Conservation (phyloP, 371 early-diverging fungal species). For the Blastocladiella emersonii region DNA sequence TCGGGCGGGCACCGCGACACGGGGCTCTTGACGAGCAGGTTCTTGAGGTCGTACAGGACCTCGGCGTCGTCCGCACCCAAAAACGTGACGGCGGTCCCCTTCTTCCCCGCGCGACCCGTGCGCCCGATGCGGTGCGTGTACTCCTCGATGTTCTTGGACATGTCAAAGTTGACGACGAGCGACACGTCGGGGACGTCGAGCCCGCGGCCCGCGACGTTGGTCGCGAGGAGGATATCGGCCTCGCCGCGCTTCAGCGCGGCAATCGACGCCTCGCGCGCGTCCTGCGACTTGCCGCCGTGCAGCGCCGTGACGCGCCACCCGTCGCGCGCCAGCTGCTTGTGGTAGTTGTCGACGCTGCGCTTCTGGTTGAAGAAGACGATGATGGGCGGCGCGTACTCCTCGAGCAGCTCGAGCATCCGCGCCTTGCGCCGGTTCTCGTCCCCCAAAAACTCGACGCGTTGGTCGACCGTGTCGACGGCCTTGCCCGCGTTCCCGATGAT, state of each 20-base stretch:
- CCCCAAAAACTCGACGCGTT: constrained; percentile 80
- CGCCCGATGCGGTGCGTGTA: constrained; percentile 83
- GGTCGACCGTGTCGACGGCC: constrained; percentile 87
- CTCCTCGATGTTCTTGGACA: constrained; percentile 89
- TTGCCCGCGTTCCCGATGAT: constrained; percentile 96
- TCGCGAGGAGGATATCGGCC: constrained; percentile 78
- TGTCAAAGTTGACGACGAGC: constrained; percentile 93
- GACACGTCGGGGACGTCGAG: constrained; percentile 96
- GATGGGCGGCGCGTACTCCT: constrained; percentile 62
- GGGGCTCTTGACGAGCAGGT: constrained; percentile 69
- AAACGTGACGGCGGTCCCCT: constrained; percentile 91
- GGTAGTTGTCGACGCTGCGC: constrained; percentile 62
- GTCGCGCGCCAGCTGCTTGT: constrained; percentile 49
- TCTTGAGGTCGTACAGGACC: constrained; percentile 77
- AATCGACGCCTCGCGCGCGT: constrained; percentile 70
- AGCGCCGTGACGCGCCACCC: constrained; percentile 63
- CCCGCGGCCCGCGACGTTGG: constrained; percentile 97
- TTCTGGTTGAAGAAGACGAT: constrained; percentile 97
- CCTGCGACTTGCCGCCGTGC: constrained; percentile 93
- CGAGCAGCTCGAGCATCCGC: constrained; percentile 60
- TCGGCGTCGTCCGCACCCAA: constrained; percentile 67
- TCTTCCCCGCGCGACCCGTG: constrained; percentile 92
- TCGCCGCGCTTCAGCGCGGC: constrained; percentile 55
- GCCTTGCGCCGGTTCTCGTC: constrained; percentile 74
- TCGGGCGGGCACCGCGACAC: constrained; percentile 53